Evolutionary conservation across 176 grass and related monocot genomes (phyloP), one percentile per base, ranked within the genome.

Genomic region (Poa pratensis): DNA sequence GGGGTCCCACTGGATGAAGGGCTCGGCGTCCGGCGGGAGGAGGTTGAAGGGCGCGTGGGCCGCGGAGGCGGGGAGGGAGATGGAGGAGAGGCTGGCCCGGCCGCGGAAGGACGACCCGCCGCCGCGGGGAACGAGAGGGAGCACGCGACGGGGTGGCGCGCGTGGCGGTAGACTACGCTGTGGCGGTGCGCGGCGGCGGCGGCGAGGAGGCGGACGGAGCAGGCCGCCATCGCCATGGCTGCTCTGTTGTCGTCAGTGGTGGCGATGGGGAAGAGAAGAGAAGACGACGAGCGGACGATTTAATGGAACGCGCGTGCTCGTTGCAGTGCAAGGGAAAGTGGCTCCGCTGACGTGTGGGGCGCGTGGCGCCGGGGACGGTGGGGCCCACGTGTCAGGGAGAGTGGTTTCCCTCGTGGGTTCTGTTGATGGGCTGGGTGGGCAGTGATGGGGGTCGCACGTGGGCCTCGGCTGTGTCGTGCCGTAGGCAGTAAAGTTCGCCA

Each of bases 1-100:
- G 68, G 71, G 74, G 82, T 94, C 90, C 93, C 93, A 95, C 84
- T 87, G 83, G 69, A 91, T 88, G 76, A 88, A 98, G 39, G 87
- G 83, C 0, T 88, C 91, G 80, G 88, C 50, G 80, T 82, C 89
- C 19, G 64, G 79, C 39, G 90, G 73, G 79, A 80, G 22, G 52
- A 62, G 51, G 68, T 79, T 75, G 70, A 83, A 80, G 9, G 82
- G 82, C 11, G n/a, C 81, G 63, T 58, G 42, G 76, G 59, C 27
- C 37, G 62, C 69, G 76, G 34, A 37, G 76, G 82, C 22, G 37
- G 81, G 76, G 87, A 75, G 48, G 62, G 84, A 82, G 40, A 80
- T 63, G 62, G 79, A 62, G 72, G 52, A 42, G 84, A 76, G 73
- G 73, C 86, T 80, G 51, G 81, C 70, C 22, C 85, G 30, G 78